phyloP scores from a whole-genome alignment of 495 filamentous ascomycete species.

The Lasiosphaeriaceae sp. region DNA sequence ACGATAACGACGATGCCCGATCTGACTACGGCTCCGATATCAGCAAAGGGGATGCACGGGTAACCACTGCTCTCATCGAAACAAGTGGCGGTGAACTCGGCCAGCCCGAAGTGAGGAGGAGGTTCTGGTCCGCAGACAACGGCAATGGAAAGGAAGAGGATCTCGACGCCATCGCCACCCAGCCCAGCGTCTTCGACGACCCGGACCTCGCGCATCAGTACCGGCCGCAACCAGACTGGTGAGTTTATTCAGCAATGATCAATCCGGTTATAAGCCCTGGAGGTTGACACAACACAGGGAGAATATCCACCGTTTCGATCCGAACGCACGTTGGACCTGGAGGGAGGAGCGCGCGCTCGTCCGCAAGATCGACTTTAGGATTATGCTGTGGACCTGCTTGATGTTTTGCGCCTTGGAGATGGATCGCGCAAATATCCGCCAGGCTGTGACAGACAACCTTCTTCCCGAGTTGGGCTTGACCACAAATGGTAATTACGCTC shows the following conservation, averaged over 20 bases:
- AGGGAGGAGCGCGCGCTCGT: constrained; percentile 66
- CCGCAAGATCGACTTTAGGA: constrained; percentile 45
- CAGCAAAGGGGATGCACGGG: constrained; percentile 21
- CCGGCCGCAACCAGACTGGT: constrained; percentile 48
- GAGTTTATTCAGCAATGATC: neutral
- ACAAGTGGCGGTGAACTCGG: constrained; percentile 4
- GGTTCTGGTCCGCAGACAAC: constrained; percentile 11
- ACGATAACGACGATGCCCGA: constrained; percentile 9
- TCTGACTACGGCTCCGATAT: no score
- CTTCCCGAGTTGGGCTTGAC: constrained; percentile 54
- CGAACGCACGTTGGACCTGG: constrained; percentile 65
- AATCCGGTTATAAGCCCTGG: no score
- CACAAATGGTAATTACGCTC: constrained; percentile 57
- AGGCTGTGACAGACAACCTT: constrained; percentile 70
- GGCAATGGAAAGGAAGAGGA: constrained; percentile 14
- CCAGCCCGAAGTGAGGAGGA: constrained; percentile 10
- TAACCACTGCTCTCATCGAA: constrained; percentile 18
- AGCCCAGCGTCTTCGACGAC: constrained; percentile 39
- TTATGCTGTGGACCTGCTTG: constrained; percentile 59
- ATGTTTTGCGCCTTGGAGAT: constrained; percentile 79
- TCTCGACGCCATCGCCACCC: constrained; percentile 17
- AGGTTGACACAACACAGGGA: constrained; percentile 21
- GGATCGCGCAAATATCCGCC: constrained; percentile 68
- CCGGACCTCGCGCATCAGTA: constrained; percentile 48
- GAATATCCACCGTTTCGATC: constrained; percentile 67